These are phyloP conservation scores for Myriangium duriaei DNA, from an alignment of 2,329 filamentous ascomycete species.

Conservation along the genomic window DNA sequence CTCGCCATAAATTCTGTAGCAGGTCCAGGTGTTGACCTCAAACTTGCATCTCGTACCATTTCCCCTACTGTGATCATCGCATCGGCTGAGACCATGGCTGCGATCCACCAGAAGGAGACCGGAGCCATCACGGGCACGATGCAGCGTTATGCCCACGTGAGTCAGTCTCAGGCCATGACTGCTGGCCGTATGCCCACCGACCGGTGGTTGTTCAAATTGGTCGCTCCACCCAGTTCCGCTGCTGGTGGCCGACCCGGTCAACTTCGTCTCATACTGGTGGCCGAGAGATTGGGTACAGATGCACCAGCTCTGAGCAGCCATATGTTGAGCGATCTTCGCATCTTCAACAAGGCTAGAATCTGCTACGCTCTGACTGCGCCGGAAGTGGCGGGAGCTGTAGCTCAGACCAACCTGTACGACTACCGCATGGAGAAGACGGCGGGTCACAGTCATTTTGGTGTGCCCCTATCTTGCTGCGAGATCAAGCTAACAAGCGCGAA, in stretches of 20 bases:
- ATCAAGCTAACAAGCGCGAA: constrained; percentile 56
- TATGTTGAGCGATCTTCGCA: constrained; percentile 66
- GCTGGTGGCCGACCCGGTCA: constrained; percentile 53
- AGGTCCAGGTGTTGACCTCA: constrained; percentile 57
- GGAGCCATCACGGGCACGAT: constrained; percentile 44
- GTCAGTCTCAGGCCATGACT: constrained; percentile 58
- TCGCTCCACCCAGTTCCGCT: constrained; percentile 44
- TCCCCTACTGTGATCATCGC: constrained; percentile 74
- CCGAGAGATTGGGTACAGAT: constrained; percentile 54
- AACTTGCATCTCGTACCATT: constrained; percentile 58
- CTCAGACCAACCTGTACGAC: constrained; percentile 78
- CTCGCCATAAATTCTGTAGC: constrained; percentile 83
- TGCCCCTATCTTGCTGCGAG: constrained; percentile 69
- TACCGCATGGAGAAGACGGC: constrained; percentile 49
- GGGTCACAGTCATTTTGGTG: constrained; percentile 57
- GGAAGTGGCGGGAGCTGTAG: constrained; percentile 76
- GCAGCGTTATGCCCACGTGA: constrained; percentile 55
- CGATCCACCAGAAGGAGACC: constrained; percentile 51
- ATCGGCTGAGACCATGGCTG: constrained; percentile 58
- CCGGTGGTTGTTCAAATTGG: constrained; percentile 49
- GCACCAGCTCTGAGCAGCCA: constrained; percentile 53
- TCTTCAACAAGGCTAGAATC: constrained; percentile 67
- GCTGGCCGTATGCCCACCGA: constrained; percentile 62
- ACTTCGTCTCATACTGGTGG: constrained; percentile 68
- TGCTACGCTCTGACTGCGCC: constrained; percentile 75